Base-by-base conservation (phyloP, 148 eudicot genomes). In the Camellia sinensis region DNA sequence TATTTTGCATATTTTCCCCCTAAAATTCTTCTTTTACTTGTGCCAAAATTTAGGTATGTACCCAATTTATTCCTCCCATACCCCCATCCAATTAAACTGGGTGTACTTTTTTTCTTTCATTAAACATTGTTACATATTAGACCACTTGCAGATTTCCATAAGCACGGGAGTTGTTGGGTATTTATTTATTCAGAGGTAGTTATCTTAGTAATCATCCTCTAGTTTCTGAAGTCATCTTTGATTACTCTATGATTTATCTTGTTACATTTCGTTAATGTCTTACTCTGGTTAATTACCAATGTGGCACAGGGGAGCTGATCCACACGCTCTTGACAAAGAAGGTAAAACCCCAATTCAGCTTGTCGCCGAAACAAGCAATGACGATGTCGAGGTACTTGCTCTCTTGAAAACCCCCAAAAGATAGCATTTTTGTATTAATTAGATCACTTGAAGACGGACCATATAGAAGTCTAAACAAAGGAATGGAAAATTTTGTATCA, bases 301-400 rank as follows among this genome's bases (percentile, higher is more conserved):
- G 44, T 71, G 73, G 80, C 66, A 76, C 85, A 94, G 98, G 90
- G 98, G 98, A 74, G 97, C 96, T 15, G 82, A 89, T 78, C 84
- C 91, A 73, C 86, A 81, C 63, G 88, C 87, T 21, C 57, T 74
- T 75, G 97, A 90, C 84, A 83, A 54, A 66, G 91, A 88, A 67
- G 98, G 97, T 70, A 92, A 87, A 86, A 86, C 92, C 52, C 87
- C 97, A 67, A 78, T 84, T 73, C 91, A 90, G 80, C 86, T 93
- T 71, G 84, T 86, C 19, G 22, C 66, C 64, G 93, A 91, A 82
- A 72, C 52, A 48, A 48, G 78, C 22, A 46, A 87, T 43, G 88
- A 88, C 19, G 98, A 95, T 75, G 84, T 87, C n/a, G 97, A 91
- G 84, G 85, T 95, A 60, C 80, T 89, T 71, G 83, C 89, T 46